phyloP scores from a whole-genome alignment of 805 yeast species.

The Yamadazyma sp. region DNA sequence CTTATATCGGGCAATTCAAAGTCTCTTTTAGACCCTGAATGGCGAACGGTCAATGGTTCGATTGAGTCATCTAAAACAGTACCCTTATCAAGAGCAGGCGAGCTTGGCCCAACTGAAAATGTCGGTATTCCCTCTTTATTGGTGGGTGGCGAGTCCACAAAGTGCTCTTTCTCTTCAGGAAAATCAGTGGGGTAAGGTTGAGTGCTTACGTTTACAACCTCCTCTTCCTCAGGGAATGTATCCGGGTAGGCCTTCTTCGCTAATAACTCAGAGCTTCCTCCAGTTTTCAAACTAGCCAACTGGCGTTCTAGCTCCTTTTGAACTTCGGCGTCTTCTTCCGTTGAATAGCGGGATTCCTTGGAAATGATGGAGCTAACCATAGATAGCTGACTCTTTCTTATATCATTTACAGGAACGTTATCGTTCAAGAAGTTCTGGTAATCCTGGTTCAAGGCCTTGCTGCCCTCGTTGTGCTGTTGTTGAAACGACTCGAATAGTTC shows the following conservation, averaged over 20 bases:
- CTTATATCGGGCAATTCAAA: slow-evolving; percentile 15
- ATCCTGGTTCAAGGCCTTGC: slow-evolving; percentile 22
- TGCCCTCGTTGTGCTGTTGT: slow-evolving; percentile 11
- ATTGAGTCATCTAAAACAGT: slow-evolving; percentile 19
- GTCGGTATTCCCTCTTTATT: slow-evolving; percentile 2
- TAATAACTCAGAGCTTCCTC: slow-evolving; percentile 14
- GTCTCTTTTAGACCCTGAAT: slow-evolving; percentile 10
- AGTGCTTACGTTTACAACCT: not conserved
- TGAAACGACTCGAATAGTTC: slow-evolving; percentile 18
- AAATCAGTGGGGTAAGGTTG: slow-evolving; percentile 7
- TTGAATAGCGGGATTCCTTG: slow-evolving; percentile 30
- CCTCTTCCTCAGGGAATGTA: slow-evolving; percentile 12
- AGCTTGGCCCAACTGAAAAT: slow-evolving; percentile 1
- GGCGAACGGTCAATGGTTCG: slow-evolving; percentile 22
- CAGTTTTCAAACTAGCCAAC: slow-evolving; percentile 33
- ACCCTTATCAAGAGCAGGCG: too few species aligned
- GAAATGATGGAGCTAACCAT: slow-evolving; percentile 45
- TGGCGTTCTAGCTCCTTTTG: slow-evolving; percentile 41
- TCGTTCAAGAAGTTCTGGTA: slow-evolving; percentile 27
- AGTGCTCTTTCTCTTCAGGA: slow-evolving; percentile 3
- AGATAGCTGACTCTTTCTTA: slow-evolving; percentile 36
- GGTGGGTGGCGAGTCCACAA: slow-evolving; percentile 2
- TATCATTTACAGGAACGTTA: slow-evolving; percentile 2
- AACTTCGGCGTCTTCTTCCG: slow-evolving; percentile 25
- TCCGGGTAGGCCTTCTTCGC: slow-evolving; percentile 1